A percentile compares a stretch with the other conserved stretches of the same genome.
These are phyloP conservation scores for Poronia punctata DNA, from an alignment of 495 filamentous ascomycete species.

Conservation along the genomic window DNA sequence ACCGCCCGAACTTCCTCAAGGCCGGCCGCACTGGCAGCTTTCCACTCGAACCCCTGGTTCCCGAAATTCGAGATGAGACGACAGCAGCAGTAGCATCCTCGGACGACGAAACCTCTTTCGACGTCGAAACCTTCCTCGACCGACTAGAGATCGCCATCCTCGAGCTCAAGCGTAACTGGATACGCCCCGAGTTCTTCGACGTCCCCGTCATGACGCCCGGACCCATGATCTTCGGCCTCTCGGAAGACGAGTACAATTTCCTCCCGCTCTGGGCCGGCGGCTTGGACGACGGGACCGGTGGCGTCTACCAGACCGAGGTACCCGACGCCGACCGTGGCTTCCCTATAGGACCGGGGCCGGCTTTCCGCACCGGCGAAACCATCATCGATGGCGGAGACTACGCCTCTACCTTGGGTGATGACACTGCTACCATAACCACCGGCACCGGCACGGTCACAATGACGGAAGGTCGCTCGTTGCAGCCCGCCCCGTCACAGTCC, in stretches of 20 bases:
- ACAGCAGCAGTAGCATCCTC: no score
- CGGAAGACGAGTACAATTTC: slow-evolving; percentile 34
- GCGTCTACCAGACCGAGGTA: slow-evolving; percentile 33
- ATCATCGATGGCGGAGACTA: slow-evolving; percentile 12
- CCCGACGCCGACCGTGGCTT: slow-evolving; percentile 32
- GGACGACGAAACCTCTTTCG: slow-evolving; percentile 4
- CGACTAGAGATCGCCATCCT: slow-evolving; percentile 2
- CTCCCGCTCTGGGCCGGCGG: slow-evolving; percentile 44
- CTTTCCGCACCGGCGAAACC: slow-evolving; percentile 36
- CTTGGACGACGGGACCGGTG: slow-evolving; percentile 38
- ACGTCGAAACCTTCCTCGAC: slow-evolving; percentile 3
- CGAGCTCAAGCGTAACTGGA: not conserved
- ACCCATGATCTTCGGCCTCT: slow-evolving; percentile 26
- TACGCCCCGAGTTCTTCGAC: slow-evolving; percentile 13
- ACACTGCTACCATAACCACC: slow-evolving; percentile 3
- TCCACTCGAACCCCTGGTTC: not conserved
- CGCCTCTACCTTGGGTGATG: slow-evolving; percentile 12
- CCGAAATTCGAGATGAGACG: no score
- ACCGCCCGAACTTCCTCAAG: no score
- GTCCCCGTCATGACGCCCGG: slow-evolving; percentile 17
- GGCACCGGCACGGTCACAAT: slow-evolving; percentile 8
- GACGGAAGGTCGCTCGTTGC: slow-evolving; percentile 15
- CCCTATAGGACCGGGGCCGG: slow-evolving; percentile 38
- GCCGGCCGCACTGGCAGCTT: no score
- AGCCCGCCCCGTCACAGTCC: slow-evolving; percentile 7